Percentiles rank a stretch among this genome's conserved stretches.
Evolutionary conservation across 1,284 basidiomycete genomes (phyloP).

Genomic region (Malassezia japonica): DNA sequence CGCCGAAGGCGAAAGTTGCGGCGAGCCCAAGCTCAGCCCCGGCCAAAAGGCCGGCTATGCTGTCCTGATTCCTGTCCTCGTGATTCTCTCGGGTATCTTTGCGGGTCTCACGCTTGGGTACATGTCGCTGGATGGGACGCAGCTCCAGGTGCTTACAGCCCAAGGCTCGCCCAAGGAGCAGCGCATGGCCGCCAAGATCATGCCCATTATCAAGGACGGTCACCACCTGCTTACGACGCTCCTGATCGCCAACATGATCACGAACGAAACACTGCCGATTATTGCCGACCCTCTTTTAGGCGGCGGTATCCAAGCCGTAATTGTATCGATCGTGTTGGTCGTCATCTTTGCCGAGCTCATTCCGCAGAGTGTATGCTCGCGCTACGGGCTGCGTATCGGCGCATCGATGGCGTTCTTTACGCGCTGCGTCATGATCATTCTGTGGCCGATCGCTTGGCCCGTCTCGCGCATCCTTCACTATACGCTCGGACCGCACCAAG

Average conservation of each 20-base stretch:
- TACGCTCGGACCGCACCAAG: conserved; percentile 46
- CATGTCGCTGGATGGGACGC: conserved; percentile 86
- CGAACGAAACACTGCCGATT: conserved; percentile 63
- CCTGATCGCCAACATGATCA: conserved; percentile 47
- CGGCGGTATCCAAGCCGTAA: conserved; percentile 62
- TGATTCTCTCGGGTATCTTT: conserved; percentile 56
- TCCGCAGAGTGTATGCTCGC: conserved; percentile 55
- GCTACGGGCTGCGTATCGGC: conserved; percentile 47
- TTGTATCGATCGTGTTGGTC: conserved; percentile 43
- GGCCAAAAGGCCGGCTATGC: conserved; percentile 31
- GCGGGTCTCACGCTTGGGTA: conserved; percentile 74
- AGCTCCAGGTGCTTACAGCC: conserved; percentile 73
- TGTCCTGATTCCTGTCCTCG: conserved; percentile 55
- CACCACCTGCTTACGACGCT: conserved; percentile 45
- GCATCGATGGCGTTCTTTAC: conserved; percentile 45
- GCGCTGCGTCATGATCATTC: conserved; percentile 39
- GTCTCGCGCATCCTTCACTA: conserved; percentile 47
- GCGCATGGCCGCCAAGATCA: conserved; percentile 70
- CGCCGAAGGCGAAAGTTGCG: not conserved
- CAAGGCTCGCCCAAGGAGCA: conserved; percentile 74
- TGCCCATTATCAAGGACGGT: conserved; percentile 63
- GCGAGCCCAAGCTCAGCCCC: not conserved
- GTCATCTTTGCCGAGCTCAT: conserved; percentile 79
- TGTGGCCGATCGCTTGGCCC: conserved; percentile 48
- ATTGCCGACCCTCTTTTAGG: conserved; percentile 79